Evolutionary conservation across 768 basidiomycete genomes (phyloP), one percentile per base, ranked within the genome.

Genomic region (Leccinellum albellum): DNA sequence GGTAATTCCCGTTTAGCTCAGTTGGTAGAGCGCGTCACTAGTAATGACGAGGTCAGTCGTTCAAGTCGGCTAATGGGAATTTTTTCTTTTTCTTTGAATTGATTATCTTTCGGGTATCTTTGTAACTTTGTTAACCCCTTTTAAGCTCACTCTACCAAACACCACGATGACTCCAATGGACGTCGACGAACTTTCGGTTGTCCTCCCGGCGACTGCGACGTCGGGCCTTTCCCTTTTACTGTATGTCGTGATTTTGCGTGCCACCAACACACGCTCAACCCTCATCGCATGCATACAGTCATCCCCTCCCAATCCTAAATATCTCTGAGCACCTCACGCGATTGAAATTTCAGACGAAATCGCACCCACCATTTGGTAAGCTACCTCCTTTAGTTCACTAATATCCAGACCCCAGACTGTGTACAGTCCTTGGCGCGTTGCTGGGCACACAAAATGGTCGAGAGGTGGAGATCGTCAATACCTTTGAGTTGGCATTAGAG

Each of bases 401-500:
- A 20, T 42, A 35, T 17, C 33, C 31, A 59, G 40, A 40, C 13
- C 29, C 4, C 12, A 42, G 7, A 61, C 37, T 12, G 24, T n/a
- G 14, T 29, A 37, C 61, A 98, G 97, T 97, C 47, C 76, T 97
- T 55, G 97, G 97, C 12, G 96, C 92, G 14, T 79, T 99, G 4
- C 83, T 99, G 29, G 97, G 97, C 13, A 94, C 91, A 3, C 94
- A 98, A 71, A 88, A 84, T 64, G 95, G 95, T 21, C 85, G 95
- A 58, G 92, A 98, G 66, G 89, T 99, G 24, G 95, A 98, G 74
- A 95, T 99, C 67, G 89, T 96, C 57, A 99, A 98, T 66, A 89
- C 91, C 10, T 99, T 98, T 68, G 97, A 99, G 70, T 78, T 98
- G 49, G 88, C 89, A 6, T 57, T 71, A 17, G 76, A 87, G 50